Conservation (phyloP, 345 rosid genomes). For the Abelmoschus esculentus region DNA sequence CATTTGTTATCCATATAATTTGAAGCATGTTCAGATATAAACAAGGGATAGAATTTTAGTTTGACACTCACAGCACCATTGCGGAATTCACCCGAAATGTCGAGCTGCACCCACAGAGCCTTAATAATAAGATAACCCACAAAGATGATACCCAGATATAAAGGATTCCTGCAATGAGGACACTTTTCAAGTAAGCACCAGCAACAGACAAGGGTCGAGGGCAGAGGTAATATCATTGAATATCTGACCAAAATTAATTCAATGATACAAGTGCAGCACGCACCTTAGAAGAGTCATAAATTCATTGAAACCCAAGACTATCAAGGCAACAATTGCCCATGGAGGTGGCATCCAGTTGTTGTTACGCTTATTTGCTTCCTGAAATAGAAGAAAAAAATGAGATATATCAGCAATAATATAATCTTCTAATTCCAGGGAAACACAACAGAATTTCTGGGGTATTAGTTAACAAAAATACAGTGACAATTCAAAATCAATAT, state of each 20-base stretch:
- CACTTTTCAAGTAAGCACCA: constrained; percentile 5
- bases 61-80: constrained; percentile 76
- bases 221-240: not conserved
- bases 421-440: not conserved
- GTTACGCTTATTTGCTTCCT: constrained; percentile 93
- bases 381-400: constrained; percentile 19
- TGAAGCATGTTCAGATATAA: not conserved
- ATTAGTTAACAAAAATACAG: not conserved
- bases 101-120: constrained; percentile 96
- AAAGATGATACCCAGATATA: constrained; percentile 67
- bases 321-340: constrained; percentile 88
- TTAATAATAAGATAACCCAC: constrained; percentile 61
- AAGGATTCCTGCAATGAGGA: constrained; percentile 73
- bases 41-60: not conserved
- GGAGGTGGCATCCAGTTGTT: constrained; percentile 99
- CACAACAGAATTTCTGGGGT: not conserved
- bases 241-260: not conserved
- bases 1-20: too few relatives aligned
- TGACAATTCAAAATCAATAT: not conserved
- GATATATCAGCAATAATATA: not conserved
- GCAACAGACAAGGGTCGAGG: not conserved
- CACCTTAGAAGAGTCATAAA: constrained; percentile 97
- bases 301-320: constrained; percentile 90
- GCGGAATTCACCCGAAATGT: constrained; percentile 78
- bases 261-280: constrained; percentile 1